These are phyloP conservation scores for Leavenworthia alabamica DNA, from an alignment of 345 rosid species.

Conservation along the genomic window DNA sequence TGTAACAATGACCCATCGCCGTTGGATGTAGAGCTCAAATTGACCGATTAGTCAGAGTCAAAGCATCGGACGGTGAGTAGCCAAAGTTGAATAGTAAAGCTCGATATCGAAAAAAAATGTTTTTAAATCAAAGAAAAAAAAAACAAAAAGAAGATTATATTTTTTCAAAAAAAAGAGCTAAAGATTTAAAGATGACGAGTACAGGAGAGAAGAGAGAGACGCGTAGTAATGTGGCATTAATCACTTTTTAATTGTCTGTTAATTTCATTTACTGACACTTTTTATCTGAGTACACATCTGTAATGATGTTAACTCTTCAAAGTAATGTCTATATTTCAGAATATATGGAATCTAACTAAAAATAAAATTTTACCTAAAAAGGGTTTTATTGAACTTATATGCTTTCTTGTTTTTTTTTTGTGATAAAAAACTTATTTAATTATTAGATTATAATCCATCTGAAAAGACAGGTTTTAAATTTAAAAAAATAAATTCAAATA, in stretches of 20 bases:
- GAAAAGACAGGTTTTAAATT: no score
- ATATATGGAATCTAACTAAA: not conserved
- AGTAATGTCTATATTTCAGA: not conserved
- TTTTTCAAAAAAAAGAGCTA: not conserved
- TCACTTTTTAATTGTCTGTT: conserved; percentile 14
- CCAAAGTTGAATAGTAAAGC: conserved; percentile 18
- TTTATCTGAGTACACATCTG: not conserved
- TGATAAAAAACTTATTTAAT: no score
- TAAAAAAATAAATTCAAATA: no score
- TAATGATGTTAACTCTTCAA: not conserved
- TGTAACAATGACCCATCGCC: conserved; percentile 79
- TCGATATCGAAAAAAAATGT: not conserved
- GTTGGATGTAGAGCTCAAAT: conserved; percentile 6
- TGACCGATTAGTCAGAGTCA: conserved; percentile 33
- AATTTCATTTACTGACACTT: conserved; percentile 18
- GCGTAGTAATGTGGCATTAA: conserved; percentile 10
- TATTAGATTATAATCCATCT: no score
- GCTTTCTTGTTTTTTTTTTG: no score
- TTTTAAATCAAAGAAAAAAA: not conserved
- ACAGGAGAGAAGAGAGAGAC: not conserved
- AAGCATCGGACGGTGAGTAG: conserved; percentile 27
- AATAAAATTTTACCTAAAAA: not conserved
- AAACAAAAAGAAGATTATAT: not conserved
- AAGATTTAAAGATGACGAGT: conserved; percentile 13
- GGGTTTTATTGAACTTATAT: not conserved